phyloP scores from a whole-genome alignment of 2,329 filamentous ascomycete genomes.

The Phialemoniopsis sp. region DNA sequence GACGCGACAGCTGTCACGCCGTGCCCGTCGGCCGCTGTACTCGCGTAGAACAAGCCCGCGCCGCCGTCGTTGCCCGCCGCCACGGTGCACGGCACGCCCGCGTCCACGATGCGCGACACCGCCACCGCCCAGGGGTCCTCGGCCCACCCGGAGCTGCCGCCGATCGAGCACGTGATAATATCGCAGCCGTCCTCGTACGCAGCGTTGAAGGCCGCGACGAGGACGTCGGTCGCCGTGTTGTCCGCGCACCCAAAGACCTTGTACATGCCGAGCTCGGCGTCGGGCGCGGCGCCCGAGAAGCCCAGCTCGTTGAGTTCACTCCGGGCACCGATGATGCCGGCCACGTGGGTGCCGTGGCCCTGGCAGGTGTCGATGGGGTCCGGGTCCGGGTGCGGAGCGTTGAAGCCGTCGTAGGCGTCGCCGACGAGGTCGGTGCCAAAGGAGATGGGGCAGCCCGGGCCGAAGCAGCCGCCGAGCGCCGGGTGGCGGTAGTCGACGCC shows the following conservation, averaged over 20 bases:
- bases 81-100: conserved; percentile 19
- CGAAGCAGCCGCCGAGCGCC: conserved; percentile 34
- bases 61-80: conserved; percentile 18
- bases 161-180: conserved; percentile 24
- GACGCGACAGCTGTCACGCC: neutral
- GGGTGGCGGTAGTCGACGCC: conserved; percentile 34
- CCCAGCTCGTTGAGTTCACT: conserved; percentile 1
- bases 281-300: conserved; percentile 4
- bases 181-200: conserved; percentile 34
- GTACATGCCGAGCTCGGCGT: conserved; percentile 6
- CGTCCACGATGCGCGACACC: conserved; percentile 19
- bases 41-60: conserved; percentile 1
- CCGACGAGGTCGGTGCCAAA: conserved; percentile 5
- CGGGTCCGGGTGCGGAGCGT: conserved; percentile 1
- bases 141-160: conserved; percentile 19
- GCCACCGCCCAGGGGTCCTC: conserved; percentile 17
- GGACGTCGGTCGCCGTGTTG: conserved; percentile 11
- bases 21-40: neutral
- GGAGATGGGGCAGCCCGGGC: conserved; percentile 10
- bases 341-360: conserved; percentile 10
- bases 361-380: conserved; percentile 4
- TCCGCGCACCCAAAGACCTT: conserved; percentile 4
- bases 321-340: conserved; percentile 6
- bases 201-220: conserved; percentile 34
- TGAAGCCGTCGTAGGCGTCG: conserved; percentile 1